Evolutionary conservation across 768 basidiomycete genomes (phyloP).

Genomic region (Suillus tomentosus): DNA sequence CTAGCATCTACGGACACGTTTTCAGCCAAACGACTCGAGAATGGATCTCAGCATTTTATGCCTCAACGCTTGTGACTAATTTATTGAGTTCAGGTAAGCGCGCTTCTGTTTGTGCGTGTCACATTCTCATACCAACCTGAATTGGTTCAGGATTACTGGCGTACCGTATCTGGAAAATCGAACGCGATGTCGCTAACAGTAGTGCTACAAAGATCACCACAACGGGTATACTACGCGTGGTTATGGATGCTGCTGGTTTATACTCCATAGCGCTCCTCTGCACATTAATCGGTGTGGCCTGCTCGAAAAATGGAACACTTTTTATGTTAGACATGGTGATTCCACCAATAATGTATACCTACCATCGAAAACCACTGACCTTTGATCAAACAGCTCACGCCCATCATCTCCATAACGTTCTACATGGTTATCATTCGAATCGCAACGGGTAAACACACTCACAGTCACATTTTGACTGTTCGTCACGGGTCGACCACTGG

Average conservation of each 20-base stretch:
- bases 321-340: conserved; percentile 40
- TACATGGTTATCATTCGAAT: conserved; percentile 16
- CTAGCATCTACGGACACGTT: conserved; percentile 17
- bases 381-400: not conserved
- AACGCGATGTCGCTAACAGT: conserved; percentile 16
- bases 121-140: not conserved
- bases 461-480: too few relatives aligned
- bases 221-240: conserved; percentile 28
- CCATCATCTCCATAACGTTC: conserved; percentile 12
- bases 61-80: conserved; percentile 35
- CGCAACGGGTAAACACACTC: not conserved
- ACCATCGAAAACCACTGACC: not conserved
- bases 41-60: conserved; percentile 40
- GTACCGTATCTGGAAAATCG: conserved; percentile 33
- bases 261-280: conserved; percentile 39
- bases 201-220: not conserved
- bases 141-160: conserved; percentile 28
- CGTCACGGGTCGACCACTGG: too few relatives aligned
- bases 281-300: conserved; percentile 32
- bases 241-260: conserved; percentile 40
- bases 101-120: not conserved
- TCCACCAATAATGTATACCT: not conserved
- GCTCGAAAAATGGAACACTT: conserved; percentile 33
- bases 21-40: conserved; percentile 28
- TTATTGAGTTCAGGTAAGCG: conserved; percentile 32